Evolutionary conservation across 805 yeast genomes (phyloP).

Genomic region (Saturnispora dispora): DNA sequence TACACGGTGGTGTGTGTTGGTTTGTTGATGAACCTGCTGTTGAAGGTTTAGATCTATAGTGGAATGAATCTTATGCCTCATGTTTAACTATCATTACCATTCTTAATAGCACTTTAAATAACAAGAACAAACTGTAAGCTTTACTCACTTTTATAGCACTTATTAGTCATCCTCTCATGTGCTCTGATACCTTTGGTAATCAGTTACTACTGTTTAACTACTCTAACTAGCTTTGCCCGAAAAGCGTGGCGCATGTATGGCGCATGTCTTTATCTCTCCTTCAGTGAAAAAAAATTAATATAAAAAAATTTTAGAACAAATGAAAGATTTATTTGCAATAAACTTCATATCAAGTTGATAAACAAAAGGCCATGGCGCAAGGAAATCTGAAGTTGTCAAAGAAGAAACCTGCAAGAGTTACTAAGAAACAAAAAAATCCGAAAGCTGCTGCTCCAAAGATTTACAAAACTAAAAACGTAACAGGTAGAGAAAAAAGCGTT

Average conservation of each 20-base stretch:
- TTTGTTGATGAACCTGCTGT: slow-evolving; percentile 77
- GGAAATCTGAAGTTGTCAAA: slow-evolving; percentile 51
- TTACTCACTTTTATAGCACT: no score
- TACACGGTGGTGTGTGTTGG: slow-evolving; percentile 52
- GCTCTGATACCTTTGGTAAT: no score
- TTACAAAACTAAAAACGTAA: slow-evolving; percentile 56
- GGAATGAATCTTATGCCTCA: not conserved
- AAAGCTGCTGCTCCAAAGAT: slow-evolving; percentile 68
- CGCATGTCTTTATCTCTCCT: not conserved
- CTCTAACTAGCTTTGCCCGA: not conserved
- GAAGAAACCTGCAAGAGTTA: slow-evolving; percentile 42
- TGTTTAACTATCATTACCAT: not conserved
- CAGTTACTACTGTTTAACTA: not conserved
- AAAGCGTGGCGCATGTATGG: not conserved
- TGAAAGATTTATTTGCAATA: not conserved
- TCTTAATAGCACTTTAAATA: not conserved
- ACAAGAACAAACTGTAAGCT: no score
- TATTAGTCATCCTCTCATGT: no score
- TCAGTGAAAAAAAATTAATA: not conserved
- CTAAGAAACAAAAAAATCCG: slow-evolving; percentile 58
- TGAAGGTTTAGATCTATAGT: slow-evolving; percentile 38
- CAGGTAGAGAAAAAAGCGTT: slow-evolving; percentile 35
- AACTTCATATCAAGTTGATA: not conserved
- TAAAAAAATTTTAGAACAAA: not conserved
- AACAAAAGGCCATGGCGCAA: slow-evolving; percentile 48